Evolutionary conservation across 495 filamentous ascomycete genomes (phyloP), one percentile per base, ranked within the genome.

Genomic region (Usnea hakonensis): DNA sequence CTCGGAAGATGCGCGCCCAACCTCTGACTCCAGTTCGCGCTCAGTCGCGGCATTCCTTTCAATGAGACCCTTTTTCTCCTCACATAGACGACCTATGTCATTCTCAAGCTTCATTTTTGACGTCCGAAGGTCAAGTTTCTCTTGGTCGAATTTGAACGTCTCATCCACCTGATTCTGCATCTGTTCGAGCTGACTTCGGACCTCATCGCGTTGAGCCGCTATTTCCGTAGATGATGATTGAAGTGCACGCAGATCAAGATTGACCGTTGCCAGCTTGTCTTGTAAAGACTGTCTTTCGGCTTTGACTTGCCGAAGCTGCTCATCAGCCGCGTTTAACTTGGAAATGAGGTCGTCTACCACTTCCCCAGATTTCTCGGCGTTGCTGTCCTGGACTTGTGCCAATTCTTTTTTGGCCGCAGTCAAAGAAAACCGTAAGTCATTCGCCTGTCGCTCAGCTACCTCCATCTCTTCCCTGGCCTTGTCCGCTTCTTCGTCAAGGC

Each of bases 401-500:
- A 65, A 52, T 46, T 72, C 65, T 46, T 69, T 68, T 19, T 69
- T 69, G 14, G 71, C 71, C 64, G 65, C 73, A 35, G 46, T 33
- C 17, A 87, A 68, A 61, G 86, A 78, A 23, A 75, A 72, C 55
- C 76, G 77, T 6, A 87, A 73, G 23, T 68, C 71, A 43, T 81
- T 78, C 21, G 78, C 77, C 64, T 83, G 77, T 56, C 79, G 69
- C 56, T 78, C 78, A 3, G 75, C 68, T 26, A 73, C 73, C 57
- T 74, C 60, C 19, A 84, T 68, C 55, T 85, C 82, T 19, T 80
- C 73, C 10, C 83, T 84, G 19, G 83, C 83, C 43, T 81, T 80
- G 64, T 87, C 83, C 63, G 81, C 81, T 70, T 90, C 90, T 63
- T 94, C 89, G 63, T 91, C 88, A 48, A 91, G 72, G 57, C 81